Evolutionary conservation across 1,284 basidiomycete species (phyloP).

Genomic region (Melampsora medusae): DNA sequence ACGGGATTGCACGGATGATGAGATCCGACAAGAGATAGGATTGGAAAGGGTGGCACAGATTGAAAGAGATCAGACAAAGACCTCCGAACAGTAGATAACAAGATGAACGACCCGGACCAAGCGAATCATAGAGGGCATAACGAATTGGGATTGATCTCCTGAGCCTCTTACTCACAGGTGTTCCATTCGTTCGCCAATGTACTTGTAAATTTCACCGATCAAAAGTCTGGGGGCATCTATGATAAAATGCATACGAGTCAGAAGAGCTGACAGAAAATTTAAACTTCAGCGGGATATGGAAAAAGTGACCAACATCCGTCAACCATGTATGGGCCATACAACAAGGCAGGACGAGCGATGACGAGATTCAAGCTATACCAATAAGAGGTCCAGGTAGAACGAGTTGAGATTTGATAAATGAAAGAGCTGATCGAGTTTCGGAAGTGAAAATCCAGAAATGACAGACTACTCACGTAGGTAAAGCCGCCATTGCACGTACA

Average conservation of each 20-base stretch:
- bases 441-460: neutral
- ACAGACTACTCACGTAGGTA: slow-evolving; percentile 31
- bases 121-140: too few species aligned
- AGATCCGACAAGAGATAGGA: too few species aligned
- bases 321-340: slow-evolving; percentile 44
- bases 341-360: slow-evolving; percentile 40
- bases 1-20: too few species aligned
- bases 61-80: slow-evolving; percentile 1
- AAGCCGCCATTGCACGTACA: slow-evolving; percentile 43
- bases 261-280: neutral
- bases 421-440: neutral
- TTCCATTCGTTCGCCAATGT: slow-evolving; percentile 47
- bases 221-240: slow-evolving; percentile 46
- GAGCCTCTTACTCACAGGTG: slow-evolving; percentile 43
- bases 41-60: slow-evolving; percentile 35
- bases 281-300: neutral
- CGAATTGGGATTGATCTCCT: neutral
- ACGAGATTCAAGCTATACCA: slow-evolving; percentile 34
- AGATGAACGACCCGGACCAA: neutral
- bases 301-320: slow-evolving; percentile 37
- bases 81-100: neutral
- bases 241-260: neutral
- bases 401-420: neutral
- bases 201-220: slow-evolving; percentile 47
- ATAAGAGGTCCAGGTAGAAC: neutral